Conservation (phyloP, 192 early-diverging fungal genomes). For the Coemansia furcata region DNA sequence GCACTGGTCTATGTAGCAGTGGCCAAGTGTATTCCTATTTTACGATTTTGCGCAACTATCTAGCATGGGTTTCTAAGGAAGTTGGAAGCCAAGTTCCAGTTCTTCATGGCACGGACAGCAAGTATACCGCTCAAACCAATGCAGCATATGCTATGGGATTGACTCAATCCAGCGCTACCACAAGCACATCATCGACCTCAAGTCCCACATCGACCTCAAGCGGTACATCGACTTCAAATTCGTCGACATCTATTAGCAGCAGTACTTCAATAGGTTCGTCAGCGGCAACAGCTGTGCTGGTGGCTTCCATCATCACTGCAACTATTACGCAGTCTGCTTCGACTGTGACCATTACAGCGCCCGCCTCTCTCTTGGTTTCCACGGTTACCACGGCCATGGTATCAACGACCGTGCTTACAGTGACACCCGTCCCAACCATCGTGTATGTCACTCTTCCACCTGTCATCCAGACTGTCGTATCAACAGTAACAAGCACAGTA, state of each 20-base stretch:
- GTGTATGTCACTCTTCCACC: neutral
- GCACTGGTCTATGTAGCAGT: neutral
- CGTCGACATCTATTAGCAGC: neutral
- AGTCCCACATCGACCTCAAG: neutral
- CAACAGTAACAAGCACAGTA: neutral
- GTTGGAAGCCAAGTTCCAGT: neutral
- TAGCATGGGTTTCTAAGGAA: neutral
- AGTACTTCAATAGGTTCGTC: neutral
- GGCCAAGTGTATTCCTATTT: neutral
- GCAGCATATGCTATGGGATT: neutral
- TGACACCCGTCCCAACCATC: neutral
- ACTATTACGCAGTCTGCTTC: neutral
- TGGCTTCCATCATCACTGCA: neutral
- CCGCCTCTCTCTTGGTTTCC: neutral
- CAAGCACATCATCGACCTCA: neutral
- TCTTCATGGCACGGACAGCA: neutral
- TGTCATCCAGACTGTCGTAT: neutral
- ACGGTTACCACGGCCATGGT: neutral
- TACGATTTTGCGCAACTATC: slow-evolving; percentile 1
- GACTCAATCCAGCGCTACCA: neutral
- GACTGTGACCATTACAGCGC: neutral
- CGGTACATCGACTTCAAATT: neutral
- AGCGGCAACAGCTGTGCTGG: neutral
- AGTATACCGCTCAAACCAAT: neutral
- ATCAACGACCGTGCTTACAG: neutral